Evolutionary conservation across 75 land plant genomes (phyloP).

Genomic region (Gnetum montanum): DNA sequence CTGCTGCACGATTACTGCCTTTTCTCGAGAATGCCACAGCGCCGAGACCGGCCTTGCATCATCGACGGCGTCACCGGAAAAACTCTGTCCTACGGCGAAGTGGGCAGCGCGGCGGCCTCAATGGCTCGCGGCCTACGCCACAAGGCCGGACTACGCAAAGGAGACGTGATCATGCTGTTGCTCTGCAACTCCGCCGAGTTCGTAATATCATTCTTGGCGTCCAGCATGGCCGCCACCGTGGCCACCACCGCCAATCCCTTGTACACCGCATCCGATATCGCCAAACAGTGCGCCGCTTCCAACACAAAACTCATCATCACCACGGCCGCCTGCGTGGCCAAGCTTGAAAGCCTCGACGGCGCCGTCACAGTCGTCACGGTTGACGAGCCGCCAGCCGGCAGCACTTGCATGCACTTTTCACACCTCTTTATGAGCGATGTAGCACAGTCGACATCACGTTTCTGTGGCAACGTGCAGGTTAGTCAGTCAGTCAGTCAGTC

Average conservation of each 20-base stretch:
- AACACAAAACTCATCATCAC: conserved; percentile 48
- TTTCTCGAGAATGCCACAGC: conserved; percentile 26
- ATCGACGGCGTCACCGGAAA: conserved; percentile 45
- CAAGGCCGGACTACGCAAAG: conserved; percentile 45
- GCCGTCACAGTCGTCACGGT: conserved; percentile 41
- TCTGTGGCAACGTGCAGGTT: no score
- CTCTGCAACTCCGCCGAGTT: conserved; percentile 81
- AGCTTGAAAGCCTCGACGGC: conserved; percentile 13
- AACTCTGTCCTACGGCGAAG: conserved; percentile 32
- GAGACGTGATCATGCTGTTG: conserved; percentile 81
- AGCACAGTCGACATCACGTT: no score
- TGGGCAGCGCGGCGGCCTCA: conserved; percentile 22
- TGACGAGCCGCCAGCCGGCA: conserved; percentile 39
- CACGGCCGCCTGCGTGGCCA: conserved; percentile 7
- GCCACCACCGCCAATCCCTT: conserved; percentile 91
- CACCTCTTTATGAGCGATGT: no score
- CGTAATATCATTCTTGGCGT: conserved; percentile 42
- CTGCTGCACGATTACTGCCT: conserved; percentile 71
- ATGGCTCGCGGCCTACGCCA: conserved; percentile 4
- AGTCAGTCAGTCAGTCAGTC: no score
- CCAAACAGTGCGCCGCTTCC: conserved; percentile 66
- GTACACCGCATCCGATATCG: conserved; percentile 74
- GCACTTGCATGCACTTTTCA: conserved; percentile 44
- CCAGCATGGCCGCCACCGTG: conserved; percentile 54
- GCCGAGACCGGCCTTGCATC: conserved; percentile 40